Evolutionary conservation across 805 yeast species (phyloP).

Genomic region (Wickerhamiella allomyrinae): DNA sequence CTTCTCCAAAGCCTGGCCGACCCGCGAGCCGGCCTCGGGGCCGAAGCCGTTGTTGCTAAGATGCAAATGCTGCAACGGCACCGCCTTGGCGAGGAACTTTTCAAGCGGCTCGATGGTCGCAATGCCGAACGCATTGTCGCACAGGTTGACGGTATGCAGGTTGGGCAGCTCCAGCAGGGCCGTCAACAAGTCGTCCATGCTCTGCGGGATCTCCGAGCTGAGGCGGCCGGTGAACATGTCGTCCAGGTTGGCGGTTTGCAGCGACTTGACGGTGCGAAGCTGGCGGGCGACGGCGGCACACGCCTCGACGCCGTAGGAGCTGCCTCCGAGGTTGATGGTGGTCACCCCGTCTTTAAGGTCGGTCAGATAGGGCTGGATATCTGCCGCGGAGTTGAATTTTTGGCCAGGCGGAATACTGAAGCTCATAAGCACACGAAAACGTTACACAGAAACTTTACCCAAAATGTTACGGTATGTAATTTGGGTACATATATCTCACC

Average conservation of each 20-base stretch:
- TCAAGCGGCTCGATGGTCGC: constrained; percentile 88
- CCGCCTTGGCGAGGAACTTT: constrained; percentile 56
- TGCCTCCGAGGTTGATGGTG: constrained; percentile 74
- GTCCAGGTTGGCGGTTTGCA: constrained; percentile 60
- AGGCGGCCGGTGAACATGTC: constrained; percentile 92
- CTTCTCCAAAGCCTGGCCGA: constrained; percentile 70
- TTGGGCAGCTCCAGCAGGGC: constrained; percentile 56
- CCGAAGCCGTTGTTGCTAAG: constrained; percentile 96
- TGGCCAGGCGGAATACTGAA: constrained; percentile 10
- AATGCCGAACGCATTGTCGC: constrained; percentile 95
- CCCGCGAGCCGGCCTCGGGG: constrained; percentile 90
- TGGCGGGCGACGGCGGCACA: constrained; percentile 54
- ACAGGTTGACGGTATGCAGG: constrained; percentile 60
- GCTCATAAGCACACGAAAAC: constrained; percentile 1
- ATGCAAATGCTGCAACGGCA: constrained; percentile 70
- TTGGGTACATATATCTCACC: not conserved
- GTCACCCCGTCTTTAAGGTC: constrained; percentile 36
- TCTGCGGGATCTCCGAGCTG: constrained; percentile 84
- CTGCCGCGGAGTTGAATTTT: constrained; percentile 59
- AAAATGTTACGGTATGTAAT: not conserved
- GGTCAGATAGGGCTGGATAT: constrained; percentile 54
- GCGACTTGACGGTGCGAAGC: constrained; percentile 28
- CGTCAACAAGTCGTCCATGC: constrained; percentile 58
- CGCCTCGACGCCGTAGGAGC: constrained; percentile 87
- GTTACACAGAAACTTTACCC: no score